phyloP scores from a whole-genome alignment of 1,139 yeast genomes.

The Scheffersomyces quercinus region DNA sequence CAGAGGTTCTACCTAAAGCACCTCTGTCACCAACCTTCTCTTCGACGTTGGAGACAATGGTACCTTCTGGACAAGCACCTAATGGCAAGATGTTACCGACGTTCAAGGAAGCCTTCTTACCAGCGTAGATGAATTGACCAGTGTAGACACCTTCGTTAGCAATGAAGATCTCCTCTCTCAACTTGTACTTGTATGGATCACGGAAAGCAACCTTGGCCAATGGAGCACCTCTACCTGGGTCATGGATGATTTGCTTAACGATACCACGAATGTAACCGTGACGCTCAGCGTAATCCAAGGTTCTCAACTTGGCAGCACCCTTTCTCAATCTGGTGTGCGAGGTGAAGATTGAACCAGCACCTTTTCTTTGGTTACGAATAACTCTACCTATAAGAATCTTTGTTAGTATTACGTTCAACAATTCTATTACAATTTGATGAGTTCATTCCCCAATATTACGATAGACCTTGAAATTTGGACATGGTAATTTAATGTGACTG shows the following conservation, averaged over 20 bases:
- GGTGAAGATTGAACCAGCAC: constrained; percentile 99
- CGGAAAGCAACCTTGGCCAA: constrained; percentile 98
- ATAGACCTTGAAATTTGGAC: no score
- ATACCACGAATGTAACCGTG: constrained; percentile 99
- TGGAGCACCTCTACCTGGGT: constrained; percentile 99
- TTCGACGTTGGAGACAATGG: constrained; percentile 97
- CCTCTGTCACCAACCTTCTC: constrained; percentile 99
- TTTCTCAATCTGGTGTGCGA: constrained; percentile 99
- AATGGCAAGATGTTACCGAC: constrained; percentile 98
- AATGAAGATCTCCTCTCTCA: constrained; percentile 97
- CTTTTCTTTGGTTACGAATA: constrained; percentile 99
- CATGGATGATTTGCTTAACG: constrained; percentile 98
- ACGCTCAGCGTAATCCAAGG: constrained; percentile 98
- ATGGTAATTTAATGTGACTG: no score
- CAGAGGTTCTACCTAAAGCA: constrained; percentile 99
- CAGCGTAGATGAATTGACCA: constrained; percentile 98
- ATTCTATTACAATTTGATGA: neutral
- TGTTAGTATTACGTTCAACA: constrained; percentile 11
- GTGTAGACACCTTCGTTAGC: constrained; percentile 99
- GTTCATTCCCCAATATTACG: no score
- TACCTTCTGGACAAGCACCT: constrained; percentile 98
- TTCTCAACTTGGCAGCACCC: constrained; percentile 99
- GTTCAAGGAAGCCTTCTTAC: constrained; percentile 96
- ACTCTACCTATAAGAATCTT: constrained; percentile 79
- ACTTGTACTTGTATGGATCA: constrained; percentile 98